Evolutionary conservation across 129 eudicot species (phyloP).

Genomic region (Kitagawia praeruptora): DNA sequence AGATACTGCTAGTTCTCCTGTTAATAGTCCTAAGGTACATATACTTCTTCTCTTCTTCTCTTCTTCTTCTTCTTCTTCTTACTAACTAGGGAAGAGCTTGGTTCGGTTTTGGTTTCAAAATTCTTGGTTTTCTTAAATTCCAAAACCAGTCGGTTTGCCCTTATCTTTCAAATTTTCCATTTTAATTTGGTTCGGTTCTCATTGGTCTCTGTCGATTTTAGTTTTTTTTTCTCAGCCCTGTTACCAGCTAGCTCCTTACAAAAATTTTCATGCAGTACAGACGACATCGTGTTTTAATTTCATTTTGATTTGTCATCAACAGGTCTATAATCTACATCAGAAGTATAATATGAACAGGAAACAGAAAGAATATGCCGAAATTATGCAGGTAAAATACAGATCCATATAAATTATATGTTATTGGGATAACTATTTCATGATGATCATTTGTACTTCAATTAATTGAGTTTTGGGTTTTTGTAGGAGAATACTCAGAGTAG

Average conservation of each 20-base stretch:
- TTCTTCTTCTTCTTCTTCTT: background rate
- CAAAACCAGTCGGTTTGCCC: no score
- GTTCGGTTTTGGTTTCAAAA: no score
- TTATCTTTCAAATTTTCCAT: no score
- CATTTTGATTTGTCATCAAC: slow-evolving; percentile 3
- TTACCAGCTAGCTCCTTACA: background rate
- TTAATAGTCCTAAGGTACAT: slow-evolving; percentile 46
- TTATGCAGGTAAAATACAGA: slow-evolving; percentile 27
- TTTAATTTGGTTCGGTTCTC: no score
- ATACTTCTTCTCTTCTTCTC: background rate
- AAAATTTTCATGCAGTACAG: background rate
- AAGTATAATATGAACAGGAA: slow-evolving; percentile 15
- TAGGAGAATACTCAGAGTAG: slow-evolving; percentile 29
- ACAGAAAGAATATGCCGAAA: slow-evolving; percentile 16
- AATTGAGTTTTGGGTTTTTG: background rate
- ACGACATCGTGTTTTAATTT: no score
- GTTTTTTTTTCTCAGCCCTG: no score
- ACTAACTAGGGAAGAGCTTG: no score
- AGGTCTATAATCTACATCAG: slow-evolving; percentile 33
- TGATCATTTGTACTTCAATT: background rate
- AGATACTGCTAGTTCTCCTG: slow-evolving; percentile 86
- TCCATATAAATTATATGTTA: background rate
- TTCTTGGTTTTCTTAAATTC: no score
- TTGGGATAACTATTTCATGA: background rate
- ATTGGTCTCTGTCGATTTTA: no score